A percentile compares a stretch with the other conserved stretches of the same genome.
These are phyloP conservation scores for Kurtzmaniella quercitrusa DNA, from an alignment of 1,139 yeast species.

Conservation along the genomic window DNA sequence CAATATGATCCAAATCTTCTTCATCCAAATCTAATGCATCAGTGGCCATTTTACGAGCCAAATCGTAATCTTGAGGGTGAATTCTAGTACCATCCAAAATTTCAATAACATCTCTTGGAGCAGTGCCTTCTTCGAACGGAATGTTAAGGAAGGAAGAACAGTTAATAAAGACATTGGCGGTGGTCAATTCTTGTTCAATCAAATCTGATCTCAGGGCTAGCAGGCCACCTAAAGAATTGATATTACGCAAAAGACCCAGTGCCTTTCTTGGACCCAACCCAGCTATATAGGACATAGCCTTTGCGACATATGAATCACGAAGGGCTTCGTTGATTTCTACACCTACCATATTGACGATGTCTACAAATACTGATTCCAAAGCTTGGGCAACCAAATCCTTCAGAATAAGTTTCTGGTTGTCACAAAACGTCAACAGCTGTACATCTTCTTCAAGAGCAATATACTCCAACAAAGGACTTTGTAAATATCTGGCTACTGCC, in stretches of 20 bases:
- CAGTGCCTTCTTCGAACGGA: slow-evolving; percentile 56
- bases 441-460: slow-evolving; percentile 75
- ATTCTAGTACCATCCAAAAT: slow-evolving; percentile 90
- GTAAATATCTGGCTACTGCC: slow-evolving; percentile 86
- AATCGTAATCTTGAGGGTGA: slow-evolving; percentile 95
- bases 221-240: slow-evolving; percentile 66
- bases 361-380: slow-evolving; percentile 80
- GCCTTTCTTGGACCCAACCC: slow-evolving; percentile 98
- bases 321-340: slow-evolving; percentile 90
- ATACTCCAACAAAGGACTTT: slow-evolving; percentile 87
- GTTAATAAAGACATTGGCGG: slow-evolving; percentile 80
- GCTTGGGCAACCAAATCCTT: slow-evolving; percentile 63
- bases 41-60: slow-evolving; percentile 96
- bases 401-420: slow-evolving; percentile 69
- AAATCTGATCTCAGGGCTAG: slow-evolving; percentile 70
- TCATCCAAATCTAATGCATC: slow-evolving; percentile 96
- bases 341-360: slow-evolving; percentile 86
- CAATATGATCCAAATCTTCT: slow-evolving; percentile 82
- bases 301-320: slow-evolving; percentile 67
- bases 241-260: slow-evolving; percentile 75
- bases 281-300: slow-evolving; percentile 69
- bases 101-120: slow-evolving; percentile 60
- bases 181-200: slow-evolving; percentile 73
- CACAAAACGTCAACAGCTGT: slow-evolving; percentile 66
- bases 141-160: slow-evolving; percentile 88